phyloP scores from a whole-genome alignment of 805 yeast genomes.

The Saturnispora quitensis region DNA sequence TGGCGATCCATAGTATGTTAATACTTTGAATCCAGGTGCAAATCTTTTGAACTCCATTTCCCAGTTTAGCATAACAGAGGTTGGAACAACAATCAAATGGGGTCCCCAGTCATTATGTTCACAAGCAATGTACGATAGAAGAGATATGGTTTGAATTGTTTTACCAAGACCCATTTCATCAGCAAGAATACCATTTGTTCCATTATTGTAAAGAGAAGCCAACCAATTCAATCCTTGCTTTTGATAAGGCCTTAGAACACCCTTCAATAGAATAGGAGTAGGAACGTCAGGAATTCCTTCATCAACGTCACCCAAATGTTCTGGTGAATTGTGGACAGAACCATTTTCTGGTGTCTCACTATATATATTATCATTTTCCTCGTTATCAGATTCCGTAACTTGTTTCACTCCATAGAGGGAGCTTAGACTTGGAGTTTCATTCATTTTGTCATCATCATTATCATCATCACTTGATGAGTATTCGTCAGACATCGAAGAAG shows the following conservation, averaged over 20 bases:
- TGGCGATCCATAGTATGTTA: conserved; percentile 95
- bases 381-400: conserved; percentile 16
- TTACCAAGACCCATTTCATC: conserved; percentile 99
- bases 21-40: conserved; percentile 94
- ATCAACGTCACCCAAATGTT: conserved; percentile 19
- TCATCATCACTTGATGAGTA: conserved; percentile 14
- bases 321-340: conserved; percentile 31
- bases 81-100: conserved; percentile 92
- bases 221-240: conserved; percentile 96
- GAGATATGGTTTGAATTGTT: conserved; percentile 90
- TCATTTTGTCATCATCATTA: conserved; percentile 7
- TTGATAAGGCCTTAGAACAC: conserved; percentile 81
- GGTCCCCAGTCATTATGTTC: conserved; percentile 97
- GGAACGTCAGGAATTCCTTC: conserved; percentile 61
- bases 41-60: conserved; percentile 98
- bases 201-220: conserved; percentile 83
- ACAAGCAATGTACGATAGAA: conserved; percentile 82
- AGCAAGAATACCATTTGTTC: conserved; percentile 93
- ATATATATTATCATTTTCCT: conserved; percentile 31
- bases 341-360: conserved; percentile 19
- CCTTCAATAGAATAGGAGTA: conserved; percentile 66
- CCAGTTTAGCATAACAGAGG: conserved; percentile 96
- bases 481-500: conserved; percentile 16
- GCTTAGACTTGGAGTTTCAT: conserved; percentile 25
- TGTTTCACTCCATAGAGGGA: conserved; percentile 27